Conservation (phyloP, 345 rosid genomes). For the Raphanus sativus region DNA sequence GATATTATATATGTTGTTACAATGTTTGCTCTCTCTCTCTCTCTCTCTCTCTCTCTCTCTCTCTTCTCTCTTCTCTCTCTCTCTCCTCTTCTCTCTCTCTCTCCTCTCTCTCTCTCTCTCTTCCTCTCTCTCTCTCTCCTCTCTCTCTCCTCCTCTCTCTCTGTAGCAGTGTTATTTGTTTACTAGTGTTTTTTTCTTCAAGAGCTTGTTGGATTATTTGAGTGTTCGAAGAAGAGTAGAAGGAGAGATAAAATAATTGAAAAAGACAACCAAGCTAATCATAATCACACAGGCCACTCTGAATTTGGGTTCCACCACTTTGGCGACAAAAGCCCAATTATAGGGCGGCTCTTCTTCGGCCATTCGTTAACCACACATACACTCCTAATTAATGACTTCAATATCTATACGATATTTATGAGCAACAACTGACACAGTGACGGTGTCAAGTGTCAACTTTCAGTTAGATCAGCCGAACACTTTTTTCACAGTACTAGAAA, state of each 20-base stretch:
- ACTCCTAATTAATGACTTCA: not conserved
- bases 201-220: too few species aligned
- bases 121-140: too few species aligned
- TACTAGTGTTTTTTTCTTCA: too few species aligned
- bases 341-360: slow-evolving; percentile 26
- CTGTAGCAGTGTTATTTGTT: too few species aligned
- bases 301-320: slow-evolving; percentile 37
- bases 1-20: too few species aligned
- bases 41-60: too few species aligned
- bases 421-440: slow-evolving; percentile 1
- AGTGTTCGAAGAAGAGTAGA: too few species aligned
- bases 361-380: slow-evolving; percentile 20
- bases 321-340: slow-evolving; percentile 34
- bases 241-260: not conserved
- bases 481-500: not conserved
- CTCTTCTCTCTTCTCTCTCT: too few species aligned
- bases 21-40: too few species aligned
- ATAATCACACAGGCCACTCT: slow-evolving; percentile 6
- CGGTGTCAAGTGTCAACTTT: slow-evolving; percentile 30
- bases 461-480: slow-evolving; percentile 16
- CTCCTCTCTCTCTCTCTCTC: too few species aligned
- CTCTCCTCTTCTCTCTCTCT: too few species aligned
- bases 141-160: too few species aligned
- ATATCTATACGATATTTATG: not conserved
- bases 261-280: slow-evolving; percentile 25